A percentile compares a stretch with the other conserved stretches of the same genome.
phyloP scores from a whole-genome alignment of 257 asterid genomes.

The Solanum paucissectum region DNA sequence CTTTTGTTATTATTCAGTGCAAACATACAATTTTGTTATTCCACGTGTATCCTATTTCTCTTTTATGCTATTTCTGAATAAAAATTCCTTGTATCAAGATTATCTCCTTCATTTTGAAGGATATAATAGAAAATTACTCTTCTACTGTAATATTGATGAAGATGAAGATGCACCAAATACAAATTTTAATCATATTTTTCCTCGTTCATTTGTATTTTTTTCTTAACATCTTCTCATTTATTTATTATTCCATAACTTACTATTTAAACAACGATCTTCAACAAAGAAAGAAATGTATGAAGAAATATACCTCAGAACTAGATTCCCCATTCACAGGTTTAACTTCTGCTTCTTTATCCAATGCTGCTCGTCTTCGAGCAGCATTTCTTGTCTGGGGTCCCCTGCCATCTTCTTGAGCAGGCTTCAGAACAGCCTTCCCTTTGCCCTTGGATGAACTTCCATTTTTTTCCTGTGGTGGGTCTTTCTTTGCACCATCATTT shows the following conservation, averaged over 20 bases:
- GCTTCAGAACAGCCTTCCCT: constrained; percentile 86
- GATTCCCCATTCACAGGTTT: constrained; percentile 66
- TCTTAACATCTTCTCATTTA: neutral
- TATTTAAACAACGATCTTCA: neutral
- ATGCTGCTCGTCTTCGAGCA: constrained; percentile 68
- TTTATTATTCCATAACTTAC: neutral
- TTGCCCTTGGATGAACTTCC: constrained; percentile 63
- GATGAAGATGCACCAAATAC: neutral
- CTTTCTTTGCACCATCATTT: constrained; percentile 52
- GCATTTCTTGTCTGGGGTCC: constrained; percentile 92
- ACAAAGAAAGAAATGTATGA: neutral
- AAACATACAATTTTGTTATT: neutral
- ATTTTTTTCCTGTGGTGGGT: constrained; percentile 40
- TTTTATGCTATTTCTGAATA: neutral
- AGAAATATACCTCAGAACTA: constrained; percentile 74
- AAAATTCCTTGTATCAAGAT: neutral
- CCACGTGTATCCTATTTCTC: neutral
- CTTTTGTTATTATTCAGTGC: neutral
- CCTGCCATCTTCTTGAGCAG: constrained; percentile 61
- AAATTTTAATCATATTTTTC: neutral
- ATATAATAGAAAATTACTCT: neutral
- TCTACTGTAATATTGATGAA: neutral
- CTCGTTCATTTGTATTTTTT: neutral
- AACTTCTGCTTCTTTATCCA: constrained; percentile 67
- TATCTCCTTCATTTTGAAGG: neutral